phyloP scores from a whole-genome alignment of 495 filamentous ascomycete genomes.

The Penicillium malachiteum region DNA sequence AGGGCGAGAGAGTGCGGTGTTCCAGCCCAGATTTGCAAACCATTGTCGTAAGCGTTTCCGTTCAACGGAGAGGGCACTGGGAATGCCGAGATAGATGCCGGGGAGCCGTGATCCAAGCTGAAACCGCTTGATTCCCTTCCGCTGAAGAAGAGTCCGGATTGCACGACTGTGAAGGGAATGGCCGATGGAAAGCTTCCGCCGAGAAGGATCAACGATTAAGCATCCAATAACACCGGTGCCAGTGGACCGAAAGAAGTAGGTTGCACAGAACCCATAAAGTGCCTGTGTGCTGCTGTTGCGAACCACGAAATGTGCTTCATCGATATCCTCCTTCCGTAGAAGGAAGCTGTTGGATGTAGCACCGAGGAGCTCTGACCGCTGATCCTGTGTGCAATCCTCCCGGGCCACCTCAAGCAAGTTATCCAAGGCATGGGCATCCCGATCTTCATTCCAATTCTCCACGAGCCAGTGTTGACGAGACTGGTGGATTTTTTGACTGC shows the following conservation, averaged over 20 bases:
- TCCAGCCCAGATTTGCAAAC: constrained; percentile 72
- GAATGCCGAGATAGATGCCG: constrained; percentile 76
- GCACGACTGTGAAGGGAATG: constrained; percentile 81
- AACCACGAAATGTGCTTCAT: constrained; percentile 84
- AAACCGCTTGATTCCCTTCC: constrained; percentile 67
- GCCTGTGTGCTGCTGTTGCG: constrained; percentile 86
- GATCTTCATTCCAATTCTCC: constrained; percentile 74
- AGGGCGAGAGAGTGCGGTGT: constrained; percentile 58
- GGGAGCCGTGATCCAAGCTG: constrained; percentile 79
- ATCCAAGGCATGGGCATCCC: constrained; percentile 69
- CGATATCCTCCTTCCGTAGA: constrained; percentile 61
- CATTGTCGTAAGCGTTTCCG: constrained; percentile 60
- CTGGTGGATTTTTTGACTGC: constrained; percentile 77
- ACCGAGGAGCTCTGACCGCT: constrained; percentile 59
- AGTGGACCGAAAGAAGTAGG: constrained; percentile 70
- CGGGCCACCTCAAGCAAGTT: constrained; percentile 64
- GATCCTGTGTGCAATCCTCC: constrained; percentile 54
- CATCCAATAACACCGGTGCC: constrained; percentile 76
- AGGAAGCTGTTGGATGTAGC: constrained; percentile 76
- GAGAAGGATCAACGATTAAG: constrained; percentile 77
- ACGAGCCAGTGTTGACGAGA: constrained; percentile 88
- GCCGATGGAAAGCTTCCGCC: constrained; percentile 82
- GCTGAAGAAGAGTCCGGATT: constrained; percentile 66
- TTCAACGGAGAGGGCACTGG: constrained; percentile 57
- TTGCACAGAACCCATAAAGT: constrained; percentile 85